These are phyloP conservation scores for Phialophora expanda DNA, from an alignment of 2,329 filamentous ascomycete genomes.

Conservation along the genomic window DNA sequence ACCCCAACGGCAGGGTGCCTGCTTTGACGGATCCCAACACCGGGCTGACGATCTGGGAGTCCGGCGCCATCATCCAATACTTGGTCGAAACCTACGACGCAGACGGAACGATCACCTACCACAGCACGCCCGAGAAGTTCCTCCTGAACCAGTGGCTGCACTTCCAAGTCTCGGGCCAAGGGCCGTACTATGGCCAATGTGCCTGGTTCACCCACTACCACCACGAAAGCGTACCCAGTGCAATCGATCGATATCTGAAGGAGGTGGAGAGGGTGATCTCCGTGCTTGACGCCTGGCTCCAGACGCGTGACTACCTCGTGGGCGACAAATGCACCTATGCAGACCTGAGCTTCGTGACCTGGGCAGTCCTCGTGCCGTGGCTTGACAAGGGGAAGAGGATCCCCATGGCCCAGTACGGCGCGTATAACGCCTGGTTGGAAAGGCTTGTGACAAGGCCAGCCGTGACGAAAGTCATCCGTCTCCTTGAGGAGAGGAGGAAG, in stretches of 20 bases:
- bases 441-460: too few species aligned
- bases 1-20: slow-evolving; percentile 42
- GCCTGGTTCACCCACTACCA: slow-evolving; percentile 52
- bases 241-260: slow-evolving; percentile 52
- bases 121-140: slow-evolving; percentile 44
- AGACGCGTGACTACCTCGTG: slow-evolving; percentile 47
- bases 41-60: slow-evolving; percentile 43
- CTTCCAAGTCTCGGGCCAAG: slow-evolving; percentile 48
- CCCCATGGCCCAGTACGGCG: too few species aligned
- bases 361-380: slow-evolving; percentile 8
- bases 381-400: too few species aligned
- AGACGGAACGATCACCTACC: slow-evolving; percentile 46
- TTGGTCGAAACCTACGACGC: slow-evolving; percentile 45
- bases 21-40: slow-evolving; percentile 47
- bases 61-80: background rate
- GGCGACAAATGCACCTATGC: slow-evolving; percentile 52
- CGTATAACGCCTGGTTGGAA: too few species aligned
- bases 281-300: slow-evolving; percentile 51
- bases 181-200: slow-evolving; percentile 56
- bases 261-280: slow-evolving; percentile 53
- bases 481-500: too few species aligned
- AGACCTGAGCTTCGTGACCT: slow-evolving; percentile 51
- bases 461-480: too few species aligned
- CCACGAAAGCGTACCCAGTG: slow-evolving; percentile 50
- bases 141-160: slow-evolving; percentile 52